phyloP scores from a whole-genome alignment of 768 basidiomycete species.

The Auricularia auricula-judae region DNA sequence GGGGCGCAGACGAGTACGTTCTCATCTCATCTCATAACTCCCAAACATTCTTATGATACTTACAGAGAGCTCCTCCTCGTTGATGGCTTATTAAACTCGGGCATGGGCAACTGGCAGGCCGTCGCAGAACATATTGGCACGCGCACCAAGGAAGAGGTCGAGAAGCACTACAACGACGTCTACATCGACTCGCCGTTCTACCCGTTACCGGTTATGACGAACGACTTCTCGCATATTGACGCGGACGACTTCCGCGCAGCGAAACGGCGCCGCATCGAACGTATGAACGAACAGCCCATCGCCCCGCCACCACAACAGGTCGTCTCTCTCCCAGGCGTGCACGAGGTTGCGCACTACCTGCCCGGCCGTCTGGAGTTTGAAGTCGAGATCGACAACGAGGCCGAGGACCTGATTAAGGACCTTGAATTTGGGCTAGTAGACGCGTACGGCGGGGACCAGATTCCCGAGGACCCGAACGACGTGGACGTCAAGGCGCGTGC shows the following conservation, averaged over 20 bases:
- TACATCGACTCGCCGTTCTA: slow-evolving; percentile 72
- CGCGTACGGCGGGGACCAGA: slow-evolving; percentile 74
- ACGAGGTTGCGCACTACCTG: slow-evolving; percentile 87
- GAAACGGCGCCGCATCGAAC: slow-evolving; percentile 81
- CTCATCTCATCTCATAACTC: slow-evolving; percentile 1
- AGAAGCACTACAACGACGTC: slow-evolving; percentile 73
- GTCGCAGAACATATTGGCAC: slow-evolving; percentile 93
- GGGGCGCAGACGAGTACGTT: slow-evolving; percentile 94
- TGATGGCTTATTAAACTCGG: slow-evolving; percentile 78
- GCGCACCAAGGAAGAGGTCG: slow-evolving; percentile 85
- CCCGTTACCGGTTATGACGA: slow-evolving; percentile 64
- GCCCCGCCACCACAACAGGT: slow-evolving; percentile 59
- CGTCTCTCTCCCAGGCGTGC: slow-evolving; percentile 81
- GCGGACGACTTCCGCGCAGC: slow-evolving; percentile 76
- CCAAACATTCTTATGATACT: not conserved
- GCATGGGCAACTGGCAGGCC: slow-evolving; percentile 94
- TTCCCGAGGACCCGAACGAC: slow-evolving; percentile 69
- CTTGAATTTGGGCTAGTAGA: slow-evolving; percentile 89
- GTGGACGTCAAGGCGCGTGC: slow-evolving; percentile 49
- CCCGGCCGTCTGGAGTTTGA: slow-evolving; percentile 98
- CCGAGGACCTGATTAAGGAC: slow-evolving; percentile 90
- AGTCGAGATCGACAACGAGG: slow-evolving; percentile 94
- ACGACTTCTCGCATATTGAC: slow-evolving; percentile 58
- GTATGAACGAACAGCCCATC: slow-evolving; percentile 45
- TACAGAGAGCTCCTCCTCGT: slow-evolving; percentile 77